Conservation (phyloP, 495 filamentous ascomycete species). For the Aspergillus baeticus region DNA sequence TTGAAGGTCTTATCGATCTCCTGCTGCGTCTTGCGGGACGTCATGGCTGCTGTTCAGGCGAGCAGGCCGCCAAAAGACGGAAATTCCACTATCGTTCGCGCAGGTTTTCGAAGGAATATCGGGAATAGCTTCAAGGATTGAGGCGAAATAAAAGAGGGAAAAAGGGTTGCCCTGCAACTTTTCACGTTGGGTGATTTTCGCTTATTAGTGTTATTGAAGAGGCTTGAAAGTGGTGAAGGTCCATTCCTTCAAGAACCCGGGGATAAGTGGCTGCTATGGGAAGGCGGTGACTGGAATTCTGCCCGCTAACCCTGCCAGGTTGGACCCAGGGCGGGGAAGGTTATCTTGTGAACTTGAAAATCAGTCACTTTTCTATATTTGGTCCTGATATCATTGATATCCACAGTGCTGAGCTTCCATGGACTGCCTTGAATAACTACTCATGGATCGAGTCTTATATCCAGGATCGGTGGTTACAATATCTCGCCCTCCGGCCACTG, state of each 20-base stretch:
- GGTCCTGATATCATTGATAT: neutral
- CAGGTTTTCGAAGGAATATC: conserved; percentile 1
- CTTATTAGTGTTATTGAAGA: conserved; percentile 7
- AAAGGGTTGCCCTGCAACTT: conserved; percentile 13
- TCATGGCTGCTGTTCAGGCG: conserved; percentile 57
- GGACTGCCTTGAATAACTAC: neutral
- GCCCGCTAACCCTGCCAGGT: neutral
- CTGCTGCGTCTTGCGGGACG: conserved; percentile 90
- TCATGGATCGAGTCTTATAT: neutral
- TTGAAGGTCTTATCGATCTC: conserved; percentile 99
- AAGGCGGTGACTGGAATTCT: conserved; percentile 27
- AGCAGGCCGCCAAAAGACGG: conserved; percentile 12
- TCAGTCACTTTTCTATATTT: neutral
- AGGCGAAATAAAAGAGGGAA: neutral
- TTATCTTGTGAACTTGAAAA: neutral
- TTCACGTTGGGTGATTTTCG: conserved; percentile 9
- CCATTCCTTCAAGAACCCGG: conserved; percentile 28
- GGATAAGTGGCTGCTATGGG: conserved; percentile 18
- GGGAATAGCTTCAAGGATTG: neutral
- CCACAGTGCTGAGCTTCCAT: neutral
- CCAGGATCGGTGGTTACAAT: neutral
- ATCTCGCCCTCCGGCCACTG: neutral
- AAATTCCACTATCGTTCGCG: conserved; percentile 20
- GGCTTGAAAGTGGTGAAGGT: conserved; percentile 11
- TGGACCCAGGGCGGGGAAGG: conserved; percentile 5